phyloP scores from a whole-genome alignment of 352 stramenopile genomes.

The Globisporangium spinosum region DNA sequence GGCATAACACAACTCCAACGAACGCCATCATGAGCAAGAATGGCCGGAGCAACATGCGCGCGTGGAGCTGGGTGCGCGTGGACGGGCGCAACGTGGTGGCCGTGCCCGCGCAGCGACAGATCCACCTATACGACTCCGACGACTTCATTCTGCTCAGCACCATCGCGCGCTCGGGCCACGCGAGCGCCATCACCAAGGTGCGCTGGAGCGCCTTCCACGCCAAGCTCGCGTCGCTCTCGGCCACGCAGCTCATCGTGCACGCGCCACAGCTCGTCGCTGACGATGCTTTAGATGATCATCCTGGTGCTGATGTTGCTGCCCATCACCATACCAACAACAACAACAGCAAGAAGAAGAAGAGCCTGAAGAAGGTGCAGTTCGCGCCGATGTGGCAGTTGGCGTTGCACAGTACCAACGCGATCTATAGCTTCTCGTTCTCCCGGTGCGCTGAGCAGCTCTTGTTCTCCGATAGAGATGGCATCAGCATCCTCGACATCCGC shows the following conservation, averaged over 20 bases:
- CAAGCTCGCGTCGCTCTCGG: constrained; percentile 72
- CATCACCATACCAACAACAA: background rate
- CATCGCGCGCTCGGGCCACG: constrained; percentile 57
- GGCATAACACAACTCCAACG: background rate
- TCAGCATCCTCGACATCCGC: constrained; percentile 55
- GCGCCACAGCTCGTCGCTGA: constrained; percentile 40
- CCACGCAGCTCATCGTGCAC: constrained; percentile 60
- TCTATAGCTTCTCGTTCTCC: constrained; percentile 65
- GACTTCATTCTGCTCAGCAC: constrained; percentile 77
- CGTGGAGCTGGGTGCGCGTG: constrained; percentile 80
- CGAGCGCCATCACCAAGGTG: constrained; percentile 50
- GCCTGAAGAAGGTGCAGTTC: constrained; percentile 33
- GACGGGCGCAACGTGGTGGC: constrained; percentile 81
- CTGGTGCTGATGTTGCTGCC: background rate
- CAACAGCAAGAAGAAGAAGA: background rate
- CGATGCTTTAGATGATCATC: constrained; percentile 4
- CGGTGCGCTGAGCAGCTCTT: constrained; percentile 58
- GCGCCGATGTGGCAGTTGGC: constrained; percentile 41
- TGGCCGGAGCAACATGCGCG: constrained; percentile 30
- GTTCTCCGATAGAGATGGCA: constrained; percentile 35
- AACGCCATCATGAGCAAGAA: background rate
- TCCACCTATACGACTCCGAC: constrained; percentile 78
- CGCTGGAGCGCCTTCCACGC: constrained; percentile 77
- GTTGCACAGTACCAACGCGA: constrained; percentile 22
- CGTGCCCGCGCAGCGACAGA: constrained; percentile 59